Percentiles rank a stretch among this genome's conserved stretches.
phyloP scores from a whole-genome alignment of 1,139 yeast species.

The Insectozyma bohioensis region DNA sequence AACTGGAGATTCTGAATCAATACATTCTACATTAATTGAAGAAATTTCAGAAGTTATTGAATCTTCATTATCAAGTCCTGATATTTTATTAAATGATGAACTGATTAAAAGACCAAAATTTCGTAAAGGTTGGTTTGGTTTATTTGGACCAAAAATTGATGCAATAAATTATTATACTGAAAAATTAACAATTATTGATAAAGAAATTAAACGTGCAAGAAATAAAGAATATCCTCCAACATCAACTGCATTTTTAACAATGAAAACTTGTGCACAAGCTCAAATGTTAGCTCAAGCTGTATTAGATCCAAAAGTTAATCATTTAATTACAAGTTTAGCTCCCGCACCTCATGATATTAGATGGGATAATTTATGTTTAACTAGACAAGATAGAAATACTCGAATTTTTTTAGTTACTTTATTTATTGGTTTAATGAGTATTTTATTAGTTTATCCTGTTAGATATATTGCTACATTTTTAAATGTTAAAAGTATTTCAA shows the following conservation, averaged over 20 bases:
- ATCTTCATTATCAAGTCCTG: conserved; percentile 2
- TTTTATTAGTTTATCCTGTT: conserved; percentile 72
- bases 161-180: conserved; percentile 62
- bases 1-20: conserved; percentile 1
- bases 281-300: conserved; percentile 91
- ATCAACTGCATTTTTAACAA: conserved; percentile 71
- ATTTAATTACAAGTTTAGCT: conserved; percentile 70
- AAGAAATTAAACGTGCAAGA: conserved; percentile 56
- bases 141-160: conserved; percentile 60
- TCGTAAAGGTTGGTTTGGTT: conserved; percentile 50
- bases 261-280: conserved; percentile 83
- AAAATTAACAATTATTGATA: conserved; percentile 56
- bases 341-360: conserved; percentile 87
- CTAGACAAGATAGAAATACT: conserved; percentile 54
- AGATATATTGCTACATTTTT: conserved; percentile 70
- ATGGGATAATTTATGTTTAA: conserved; percentile 72
- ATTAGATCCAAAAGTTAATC: conserved; percentile 73
- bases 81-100: conserved; percentile 27
- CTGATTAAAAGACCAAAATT: conserved; percentile 47
- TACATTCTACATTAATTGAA: conserved; percentile 16
- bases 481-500: conserved; percentile 65
- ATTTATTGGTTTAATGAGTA: conserved; percentile 60
- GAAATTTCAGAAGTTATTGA: conserved; percentile 18
- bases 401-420: conserved; percentile 64
- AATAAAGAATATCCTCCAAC: conserved; percentile 62